phyloP scores from a whole-genome alignment of 192 early-diverging fungal species.

The Gamsiella multidivaricata region DNA sequence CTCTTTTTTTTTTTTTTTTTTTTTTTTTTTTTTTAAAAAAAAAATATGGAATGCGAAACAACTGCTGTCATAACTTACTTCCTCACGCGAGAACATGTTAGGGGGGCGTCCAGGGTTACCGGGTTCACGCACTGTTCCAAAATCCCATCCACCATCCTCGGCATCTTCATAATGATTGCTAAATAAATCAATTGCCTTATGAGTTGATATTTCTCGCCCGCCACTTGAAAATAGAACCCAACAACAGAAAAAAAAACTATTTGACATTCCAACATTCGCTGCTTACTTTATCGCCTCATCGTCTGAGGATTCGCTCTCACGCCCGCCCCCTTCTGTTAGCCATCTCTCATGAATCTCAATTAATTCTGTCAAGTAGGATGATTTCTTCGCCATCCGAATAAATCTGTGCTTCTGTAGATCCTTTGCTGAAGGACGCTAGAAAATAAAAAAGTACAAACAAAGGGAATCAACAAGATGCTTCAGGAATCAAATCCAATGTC shows the following conservation, averaged over 20 bases:
- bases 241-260: too few relatives aligned
- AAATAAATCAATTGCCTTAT: too few relatives aligned
- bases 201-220: too few relatives aligned
- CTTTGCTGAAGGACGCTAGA: slow-evolving; percentile 89
- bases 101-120: slow-evolving; percentile 15
- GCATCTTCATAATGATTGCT: slow-evolving; percentile 40
- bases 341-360: slow-evolving; percentile 87
- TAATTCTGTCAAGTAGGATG: slow-evolving; percentile 85
- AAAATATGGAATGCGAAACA: slow-evolving; percentile 2
- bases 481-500: neutral
- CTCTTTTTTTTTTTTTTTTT: too few relatives aligned
- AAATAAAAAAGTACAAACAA: too few relatives aligned
- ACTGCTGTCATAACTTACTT: slow-evolving; percentile 19
- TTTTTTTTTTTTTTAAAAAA: neutral
- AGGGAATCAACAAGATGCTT: neutral
- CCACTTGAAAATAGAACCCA: too few relatives aligned
- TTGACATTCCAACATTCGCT: too few relatives aligned
- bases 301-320: slow-evolving; percentile 61
- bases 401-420: slow-evolving; percentile 91
- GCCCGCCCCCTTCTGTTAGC: slow-evolving; percentile 67
- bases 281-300: slow-evolving; percentile 54
- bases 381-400: slow-evolving; percentile 84
- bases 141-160: slow-evolving; percentile 66
- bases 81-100: slow-evolving; percentile 1
- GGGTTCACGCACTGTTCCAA: slow-evolving; percentile 62